Evolutionary conservation across 768 basidiomycete species (phyloP).

Genomic region (Tulasnella sp.): DNA sequence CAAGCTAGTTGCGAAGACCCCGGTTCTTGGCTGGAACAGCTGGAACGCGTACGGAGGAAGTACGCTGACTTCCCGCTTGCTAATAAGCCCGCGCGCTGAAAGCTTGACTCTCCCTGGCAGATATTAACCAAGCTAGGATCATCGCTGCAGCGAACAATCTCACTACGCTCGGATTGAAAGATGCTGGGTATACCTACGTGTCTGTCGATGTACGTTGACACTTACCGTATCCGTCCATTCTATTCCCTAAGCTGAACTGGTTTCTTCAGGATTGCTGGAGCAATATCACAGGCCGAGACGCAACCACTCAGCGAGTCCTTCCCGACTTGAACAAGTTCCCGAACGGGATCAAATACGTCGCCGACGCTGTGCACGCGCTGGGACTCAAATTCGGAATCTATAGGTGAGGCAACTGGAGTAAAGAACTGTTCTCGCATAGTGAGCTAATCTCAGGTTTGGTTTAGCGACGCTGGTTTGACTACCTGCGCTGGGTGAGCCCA

Average conservation of each 20-base stretch:
- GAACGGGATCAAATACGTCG: conserved; percentile 36
- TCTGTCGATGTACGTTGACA: conserved; percentile 36
- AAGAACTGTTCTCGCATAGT: neutral
- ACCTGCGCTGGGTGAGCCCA: conserved; percentile 37
- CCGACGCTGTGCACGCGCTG: conserved; percentile 34
- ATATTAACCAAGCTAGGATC: conserved; percentile 35
- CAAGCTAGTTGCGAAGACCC: conserved; percentile 30
- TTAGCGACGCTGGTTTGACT: conserved; percentile 41
- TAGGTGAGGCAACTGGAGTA: conserved; percentile 23
- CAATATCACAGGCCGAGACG: conserved; percentile 27
- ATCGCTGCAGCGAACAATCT: conserved; percentile 38
- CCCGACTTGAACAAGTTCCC: conserved; percentile 46
- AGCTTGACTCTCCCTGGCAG: conserved; percentile 19
- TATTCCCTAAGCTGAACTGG: neutral
- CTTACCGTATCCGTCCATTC: neutral
- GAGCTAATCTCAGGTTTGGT: neutral
- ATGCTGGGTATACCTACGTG: conserved; percentile 40
- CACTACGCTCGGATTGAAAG: conserved; percentile 36
- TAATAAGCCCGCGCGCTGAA: neutral
- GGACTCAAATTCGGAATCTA: conserved; percentile 44
- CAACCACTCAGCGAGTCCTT: conserved; percentile 32
- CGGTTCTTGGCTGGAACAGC: conserved; percentile 43
- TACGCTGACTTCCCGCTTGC: conserved; percentile 16
- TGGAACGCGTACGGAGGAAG: conserved; percentile 41
- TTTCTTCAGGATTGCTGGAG: conserved; percentile 40